Conservation (phyloP, 768 basidiomycete genomes). For the Calocybe indica region DNA sequence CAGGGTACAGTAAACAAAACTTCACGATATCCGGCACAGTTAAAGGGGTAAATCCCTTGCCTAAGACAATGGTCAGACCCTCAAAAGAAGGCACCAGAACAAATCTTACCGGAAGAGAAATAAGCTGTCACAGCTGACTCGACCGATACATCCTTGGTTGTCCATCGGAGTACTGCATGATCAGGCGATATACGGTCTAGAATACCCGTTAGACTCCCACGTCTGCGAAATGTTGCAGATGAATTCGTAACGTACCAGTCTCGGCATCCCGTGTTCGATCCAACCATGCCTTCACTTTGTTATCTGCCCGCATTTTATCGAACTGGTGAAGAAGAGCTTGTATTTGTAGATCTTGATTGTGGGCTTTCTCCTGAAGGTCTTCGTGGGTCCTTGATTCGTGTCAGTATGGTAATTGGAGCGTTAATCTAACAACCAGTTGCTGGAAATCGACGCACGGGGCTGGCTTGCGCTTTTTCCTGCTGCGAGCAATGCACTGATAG, state of each 20-base stretch:
- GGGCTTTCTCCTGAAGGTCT: slow-evolving; percentile 40
- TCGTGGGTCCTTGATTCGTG: slow-evolving; percentile 41
- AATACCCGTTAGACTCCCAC: not conserved
- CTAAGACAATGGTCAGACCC: not conserved
- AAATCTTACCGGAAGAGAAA: slow-evolving; percentile 26
- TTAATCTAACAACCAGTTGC: not conserved
- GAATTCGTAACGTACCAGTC: too few relatives aligned
- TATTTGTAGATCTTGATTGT: slow-evolving; percentile 40
- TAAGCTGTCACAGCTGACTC: slow-evolving; percentile 29
- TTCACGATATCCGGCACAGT: slow-evolving; percentile 41
- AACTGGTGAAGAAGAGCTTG: slow-evolving; percentile 36
- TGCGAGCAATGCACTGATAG: slow-evolving; percentile 38
- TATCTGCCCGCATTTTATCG: slow-evolving; percentile 32
- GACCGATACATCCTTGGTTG: slow-evolving; percentile 23
- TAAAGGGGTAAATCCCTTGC: slow-evolving; percentile 6
- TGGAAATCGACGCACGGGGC: slow-evolving; percentile 37
- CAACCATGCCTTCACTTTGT: slow-evolving; percentile 37
- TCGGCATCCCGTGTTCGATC: slow-evolving; percentile 19
- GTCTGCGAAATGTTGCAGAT: slow-evolving; percentile 3
- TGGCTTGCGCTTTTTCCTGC: slow-evolving; percentile 51
- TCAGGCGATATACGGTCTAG: too few relatives aligned
- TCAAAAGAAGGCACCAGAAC: not conserved
- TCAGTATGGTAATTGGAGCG: not conserved
- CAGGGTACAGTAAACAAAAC: slow-evolving; percentile 41
- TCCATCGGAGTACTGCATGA: slow-evolving; percentile 4